phyloP scores from a whole-genome alignment of 495 filamentous ascomycete species.

The Ascodesmis nigricans region DNA sequence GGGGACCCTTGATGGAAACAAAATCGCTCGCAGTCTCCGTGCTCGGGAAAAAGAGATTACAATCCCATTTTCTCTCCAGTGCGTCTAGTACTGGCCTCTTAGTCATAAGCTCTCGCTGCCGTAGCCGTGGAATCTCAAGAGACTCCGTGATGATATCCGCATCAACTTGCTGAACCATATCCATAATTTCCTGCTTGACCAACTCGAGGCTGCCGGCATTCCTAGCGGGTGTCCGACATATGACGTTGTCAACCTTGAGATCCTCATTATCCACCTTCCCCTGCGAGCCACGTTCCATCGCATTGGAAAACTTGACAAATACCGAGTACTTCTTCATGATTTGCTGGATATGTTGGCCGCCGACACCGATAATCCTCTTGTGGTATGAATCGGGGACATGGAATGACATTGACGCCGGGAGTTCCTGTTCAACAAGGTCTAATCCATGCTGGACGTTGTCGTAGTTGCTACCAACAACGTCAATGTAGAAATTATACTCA shows the following conservation, averaged over 20 bases:
- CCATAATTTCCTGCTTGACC: slow-evolving; percentile 97
- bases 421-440: slow-evolving; percentile 88
- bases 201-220: slow-evolving; percentile 92
- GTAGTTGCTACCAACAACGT: slow-evolving; percentile 76
- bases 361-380: slow-evolving; percentile 97
- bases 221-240: slow-evolving; percentile 88
- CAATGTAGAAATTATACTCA: slow-evolving; percentile 99
- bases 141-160: slow-evolving; percentile 88
- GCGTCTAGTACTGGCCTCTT: slow-evolving; percentile 73
- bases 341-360: slow-evolving; percentile 93
- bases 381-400: slow-evolving; percentile 99
- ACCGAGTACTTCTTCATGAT: slow-evolving; percentile 99
- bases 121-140: slow-evolving; percentile 80
- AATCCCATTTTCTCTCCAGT: slow-evolving; percentile 95
- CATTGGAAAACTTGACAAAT: slow-evolving; percentile 98
- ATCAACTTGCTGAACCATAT: slow-evolving; percentile 96
- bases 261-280: slow-evolving; percentile 92
- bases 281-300: slow-evolving; percentile 75
- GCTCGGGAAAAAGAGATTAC: slow-evolving; percentile 91
- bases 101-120: slow-evolving; percentile 77
- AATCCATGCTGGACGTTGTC: slow-evolving; percentile 81
- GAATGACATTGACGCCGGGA: slow-evolving; percentile 97
- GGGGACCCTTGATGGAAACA: slow-evolving; percentile 81
- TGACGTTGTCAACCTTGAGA: slow-evolving; percentile 96
- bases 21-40: slow-evolving; percentile 93